Evolutionary conservation across 257 asterid genomes (phyloP), one percentile per base, ranked within the genome.

Genomic region (Lavandula angustifolia): DNA sequence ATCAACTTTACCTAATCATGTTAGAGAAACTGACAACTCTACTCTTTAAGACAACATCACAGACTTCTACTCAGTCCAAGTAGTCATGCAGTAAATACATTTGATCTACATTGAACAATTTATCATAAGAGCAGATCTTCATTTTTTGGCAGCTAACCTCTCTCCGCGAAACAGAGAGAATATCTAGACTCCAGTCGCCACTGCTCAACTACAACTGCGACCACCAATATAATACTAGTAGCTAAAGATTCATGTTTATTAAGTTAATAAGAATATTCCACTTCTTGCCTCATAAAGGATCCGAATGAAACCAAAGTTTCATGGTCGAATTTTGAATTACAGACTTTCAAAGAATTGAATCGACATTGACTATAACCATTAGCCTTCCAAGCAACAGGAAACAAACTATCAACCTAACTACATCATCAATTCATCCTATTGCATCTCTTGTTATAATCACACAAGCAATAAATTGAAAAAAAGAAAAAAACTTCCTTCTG

Each of bases 351-450:
- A 22, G 27, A 1, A 22, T 2, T 22, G 27, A 22, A 22, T 22
- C 27, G 2, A 22, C 27, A 2, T 22, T 2, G 27, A 22, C 27
- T 22, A 22, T 22, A 22, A 22, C 27, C 27, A 1, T 22, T 22
- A 22, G 27, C 27, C 27, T 22, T 22, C 27, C 27, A 22, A 22
- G 27, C 47, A 37, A 38, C 5, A 55, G n/a, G 46, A 51, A 59
- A 58, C 46, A 41, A 52, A 44, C 66, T 73, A 56, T 59, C 32
- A 65, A 35, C 54, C 46, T n/a, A 40, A 48, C 33, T 22, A 50
- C 29, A 44, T 27, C 42, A 48, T 51, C 49, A 50, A 22, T 22
- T 22, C 27, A 22, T 22, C 27, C 1, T 22, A 2, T 22, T 22
- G 44, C 27, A 43, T 14, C 9, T 43, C 32, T 16, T 8, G 52